A percentile compares a stretch with the other conserved stretches of the same genome.
These are phyloP conservation scores for Gossypium australe DNA, from an alignment of 345 rosid species.

Conservation along the genomic window DNA sequence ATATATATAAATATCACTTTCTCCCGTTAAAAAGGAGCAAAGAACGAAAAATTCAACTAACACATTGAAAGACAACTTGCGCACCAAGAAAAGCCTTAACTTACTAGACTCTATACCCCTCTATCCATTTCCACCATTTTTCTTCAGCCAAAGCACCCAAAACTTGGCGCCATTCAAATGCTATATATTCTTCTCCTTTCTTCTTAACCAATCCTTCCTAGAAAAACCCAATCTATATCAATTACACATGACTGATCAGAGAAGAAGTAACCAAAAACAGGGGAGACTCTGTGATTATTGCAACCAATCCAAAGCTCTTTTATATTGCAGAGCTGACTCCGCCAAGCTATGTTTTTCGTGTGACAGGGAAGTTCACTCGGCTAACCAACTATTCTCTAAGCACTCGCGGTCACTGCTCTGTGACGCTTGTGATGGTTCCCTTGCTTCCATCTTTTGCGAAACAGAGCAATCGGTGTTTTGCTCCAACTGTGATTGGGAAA, in stretches of 20 bases:
- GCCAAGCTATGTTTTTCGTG: slow-evolving; percentile 86
- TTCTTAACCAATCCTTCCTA: not conserved
- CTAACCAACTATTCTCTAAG: slow-evolving; percentile 78
- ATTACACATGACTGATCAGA: slow-evolving; percentile 1
- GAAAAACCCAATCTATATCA: not conserved
- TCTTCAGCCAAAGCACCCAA: not conserved
- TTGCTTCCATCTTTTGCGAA: slow-evolving; percentile 82
- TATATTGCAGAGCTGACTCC: slow-evolving; percentile 88
- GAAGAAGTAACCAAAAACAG: not conserved
- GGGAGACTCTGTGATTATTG: slow-evolving; percentile 74
- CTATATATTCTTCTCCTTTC: not conserved
- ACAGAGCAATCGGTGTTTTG: slow-evolving; percentile 67
- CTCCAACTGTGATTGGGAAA: slow-evolving; percentile 89
- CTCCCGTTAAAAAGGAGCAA: too few relatives aligned
- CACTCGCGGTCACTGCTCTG: slow-evolving; percentile 81
- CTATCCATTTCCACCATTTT: too few relatives aligned
- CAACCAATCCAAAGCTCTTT: slow-evolving; percentile 47
- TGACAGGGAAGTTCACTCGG: slow-evolving; percentile 85
- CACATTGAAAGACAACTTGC: too few relatives aligned
- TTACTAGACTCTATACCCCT: too few relatives aligned
- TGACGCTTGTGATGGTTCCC: slow-evolving; percentile 57
- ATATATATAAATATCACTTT: too few relatives aligned
- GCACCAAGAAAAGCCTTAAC: too few relatives aligned
- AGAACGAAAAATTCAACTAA: too few relatives aligned
- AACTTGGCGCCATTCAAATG: not conserved